Evolutionary conservation across 352 stramenopile genomes (phyloP), one percentile per base, ranked within the genome.

Genomic region (Phytophthora parvispora): DNA sequence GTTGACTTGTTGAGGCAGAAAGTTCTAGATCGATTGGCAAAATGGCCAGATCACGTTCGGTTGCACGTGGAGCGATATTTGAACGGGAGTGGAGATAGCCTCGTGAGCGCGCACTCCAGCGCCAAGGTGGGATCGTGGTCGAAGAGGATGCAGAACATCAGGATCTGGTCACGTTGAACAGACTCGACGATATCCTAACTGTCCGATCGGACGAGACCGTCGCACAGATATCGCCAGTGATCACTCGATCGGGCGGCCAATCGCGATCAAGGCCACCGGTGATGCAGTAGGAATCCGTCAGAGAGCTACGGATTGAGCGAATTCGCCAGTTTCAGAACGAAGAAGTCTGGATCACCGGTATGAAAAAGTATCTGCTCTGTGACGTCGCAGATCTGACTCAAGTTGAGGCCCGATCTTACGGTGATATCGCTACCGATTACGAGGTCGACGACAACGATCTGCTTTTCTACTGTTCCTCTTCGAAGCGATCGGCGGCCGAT

Each of bases 1-100:
- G 5, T 3, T 60, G 31, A 43, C 12, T n/a, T 67, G 1, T 8
- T 60, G 12, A 13, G 20, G 2, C 25, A 67, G 47, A 59, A 60
- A 8, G 24, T 28, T 7, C 12, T 58, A 2, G 36, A 59, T 38
- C n/a, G 5, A 3, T 36, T 67, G 3, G n/a, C 22, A 1, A 10
- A 3, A 0, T 55, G 48, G 40, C 51, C 60, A 0, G 6, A 48
- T 9, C 42, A 49, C 9, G 36, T 55, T 9, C 16, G 55, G 12
- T 3, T 67, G 15, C 60, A 67, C 20, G 22, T 67, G 0, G 61
- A 67, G 12, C 9, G 60, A 20, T 38, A 60, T 2, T 60, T 49
- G 50, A 66, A 66, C 9, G 28, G 42, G 0, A 56, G 47, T 43
- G 32, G 32, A 12, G 48, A 66, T 20, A 28, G 47, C 4, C 18